These are phyloP conservation scores for Colletotrichum sublineola DNA, from an alignment of 2,329 filamentous ascomycete species.

Conservation along the genomic window DNA sequence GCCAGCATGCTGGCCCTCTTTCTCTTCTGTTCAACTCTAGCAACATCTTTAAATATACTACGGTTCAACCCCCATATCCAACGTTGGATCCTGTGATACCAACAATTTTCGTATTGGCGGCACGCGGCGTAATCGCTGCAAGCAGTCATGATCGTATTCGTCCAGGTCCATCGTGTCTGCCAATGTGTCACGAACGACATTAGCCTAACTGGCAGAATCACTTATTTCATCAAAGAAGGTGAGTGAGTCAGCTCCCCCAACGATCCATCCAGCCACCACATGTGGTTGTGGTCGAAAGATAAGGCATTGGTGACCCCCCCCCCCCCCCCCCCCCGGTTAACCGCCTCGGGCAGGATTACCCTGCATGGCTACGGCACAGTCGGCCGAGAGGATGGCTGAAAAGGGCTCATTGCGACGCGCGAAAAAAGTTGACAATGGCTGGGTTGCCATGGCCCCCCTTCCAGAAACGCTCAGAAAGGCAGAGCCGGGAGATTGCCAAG, in stretches of 20 bases:
- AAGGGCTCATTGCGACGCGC: conserved; percentile 7
- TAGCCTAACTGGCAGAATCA: background rate
- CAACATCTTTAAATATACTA: too few relatives aligned
- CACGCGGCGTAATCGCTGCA: background rate
- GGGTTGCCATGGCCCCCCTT: background rate
- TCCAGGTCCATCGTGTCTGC: conserved; percentile 4
- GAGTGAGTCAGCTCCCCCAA: conserved; percentile 15
- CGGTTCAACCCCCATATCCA: too few relatives aligned
- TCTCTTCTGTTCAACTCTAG: too few relatives aligned
- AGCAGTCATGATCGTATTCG: background rate
- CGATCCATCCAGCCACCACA: background rate
- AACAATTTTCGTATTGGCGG: background rate
- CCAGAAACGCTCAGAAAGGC: background rate
- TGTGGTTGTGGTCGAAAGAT: conserved; percentile 6
- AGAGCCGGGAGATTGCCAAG: background rate
- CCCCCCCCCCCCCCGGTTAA: background rate
- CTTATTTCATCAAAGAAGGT: background rate
- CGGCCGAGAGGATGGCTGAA: background rate
- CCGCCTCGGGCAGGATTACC: background rate
- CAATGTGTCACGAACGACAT: background rate
- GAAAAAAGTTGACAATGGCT: background rate
- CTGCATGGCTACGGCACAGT: conserved; percentile 8
- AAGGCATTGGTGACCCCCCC: background rate
- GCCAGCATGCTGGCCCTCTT: too few relatives aligned
- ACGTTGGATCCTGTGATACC: too few relatives aligned